Percentiles rank a stretch among this genome's conserved stretches.
Evolutionary conservation across 1,284 basidiomycete species (phyloP).

Genomic region (Sporisorium scitamineum): DNA sequence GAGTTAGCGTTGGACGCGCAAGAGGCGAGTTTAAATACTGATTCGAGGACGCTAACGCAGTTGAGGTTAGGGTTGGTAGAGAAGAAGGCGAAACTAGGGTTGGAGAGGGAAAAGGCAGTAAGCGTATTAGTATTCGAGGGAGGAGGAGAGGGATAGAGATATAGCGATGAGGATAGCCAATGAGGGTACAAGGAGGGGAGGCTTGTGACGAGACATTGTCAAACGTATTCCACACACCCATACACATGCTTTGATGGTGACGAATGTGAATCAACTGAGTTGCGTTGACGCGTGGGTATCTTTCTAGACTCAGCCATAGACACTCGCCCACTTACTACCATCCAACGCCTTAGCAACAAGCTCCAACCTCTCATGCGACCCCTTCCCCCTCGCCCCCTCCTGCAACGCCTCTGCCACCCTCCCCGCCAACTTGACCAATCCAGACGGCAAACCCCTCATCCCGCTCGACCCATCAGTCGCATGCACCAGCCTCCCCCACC

Average conservation of each 20-base stretch:
- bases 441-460: neutral
- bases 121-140: neutral
- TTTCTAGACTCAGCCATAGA: neutral
- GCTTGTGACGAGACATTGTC: neutral
- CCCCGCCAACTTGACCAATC: constrained; percentile 28
- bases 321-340: neutral
- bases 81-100: neutral
- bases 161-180: constrained; percentile 21
- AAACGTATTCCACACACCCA: neutral
- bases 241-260: too few species aligned
- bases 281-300: constrained; percentile 10
- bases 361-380: constrained; percentile 36
- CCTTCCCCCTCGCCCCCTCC: constrained; percentile 39
- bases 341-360: constrained; percentile 17
- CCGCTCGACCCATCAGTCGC: constrained; percentile 13
- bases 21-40: constrained; percentile 33
- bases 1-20: constrained; percentile 38
- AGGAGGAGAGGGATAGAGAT: constrained; percentile 19
- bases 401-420: constrained; percentile 28
- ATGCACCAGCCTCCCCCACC: constrained; percentile 23
- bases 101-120: constrained; percentile 15
- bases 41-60: constrained; percentile 28
- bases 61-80: constrained; percentile 21
- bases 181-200: constrained; percentile 19
- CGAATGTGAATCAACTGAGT: too few species aligned